Conservation (phyloP, 2,329 filamentous ascomycete genomes). For the Verticillium albo-atrum region DNA sequence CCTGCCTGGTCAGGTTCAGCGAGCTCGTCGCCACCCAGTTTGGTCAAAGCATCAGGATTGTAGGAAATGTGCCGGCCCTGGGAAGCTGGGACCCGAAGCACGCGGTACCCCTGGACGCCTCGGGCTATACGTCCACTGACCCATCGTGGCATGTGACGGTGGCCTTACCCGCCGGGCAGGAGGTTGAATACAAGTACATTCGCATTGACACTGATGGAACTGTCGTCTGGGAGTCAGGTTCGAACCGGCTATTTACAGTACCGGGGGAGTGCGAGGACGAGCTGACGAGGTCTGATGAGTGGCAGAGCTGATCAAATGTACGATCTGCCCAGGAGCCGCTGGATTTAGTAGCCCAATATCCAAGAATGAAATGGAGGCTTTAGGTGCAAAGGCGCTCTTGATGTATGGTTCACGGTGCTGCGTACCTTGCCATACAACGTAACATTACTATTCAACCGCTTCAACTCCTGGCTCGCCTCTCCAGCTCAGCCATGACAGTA, state of each 20-base stretch:
- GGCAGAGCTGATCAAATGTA: conserved; percentile 19
- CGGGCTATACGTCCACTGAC: conserved; percentile 52
- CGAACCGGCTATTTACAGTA: conserved; percentile 39
- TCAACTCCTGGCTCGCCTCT: conserved; percentile 14
- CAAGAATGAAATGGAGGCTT: too few relatives aligned
- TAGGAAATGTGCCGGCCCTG: conserved; percentile 54
- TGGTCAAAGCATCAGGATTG: conserved; percentile 63
- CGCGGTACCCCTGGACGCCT: conserved; percentile 54
- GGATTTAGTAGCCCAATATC: too few relatives aligned
- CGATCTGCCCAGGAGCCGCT: too few relatives aligned
- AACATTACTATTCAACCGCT: too few relatives aligned
- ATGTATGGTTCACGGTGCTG: too few relatives aligned
- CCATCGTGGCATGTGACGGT: conserved; percentile 59
- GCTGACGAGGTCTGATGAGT: conserved; percentile 24
- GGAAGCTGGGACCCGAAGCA: conserved; percentile 56
- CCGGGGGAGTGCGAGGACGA: conserved; percentile 21
- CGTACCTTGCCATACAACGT: too few relatives aligned
- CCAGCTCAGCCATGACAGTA: conserved; percentile 47
- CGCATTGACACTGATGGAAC: conserved; percentile 49
- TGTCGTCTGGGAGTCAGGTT: conserved; percentile 61
- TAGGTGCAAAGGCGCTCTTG: too few relatives aligned
- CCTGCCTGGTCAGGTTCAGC: conserved; percentile 58
- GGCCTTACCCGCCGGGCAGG: conserved; percentile 47
- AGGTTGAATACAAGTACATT: conserved; percentile 66
- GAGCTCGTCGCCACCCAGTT: conserved; percentile 50